Conservation (phyloP, 2,329 filamentous ascomycete genomes). For the Zymoseptoria tritici region DNA sequence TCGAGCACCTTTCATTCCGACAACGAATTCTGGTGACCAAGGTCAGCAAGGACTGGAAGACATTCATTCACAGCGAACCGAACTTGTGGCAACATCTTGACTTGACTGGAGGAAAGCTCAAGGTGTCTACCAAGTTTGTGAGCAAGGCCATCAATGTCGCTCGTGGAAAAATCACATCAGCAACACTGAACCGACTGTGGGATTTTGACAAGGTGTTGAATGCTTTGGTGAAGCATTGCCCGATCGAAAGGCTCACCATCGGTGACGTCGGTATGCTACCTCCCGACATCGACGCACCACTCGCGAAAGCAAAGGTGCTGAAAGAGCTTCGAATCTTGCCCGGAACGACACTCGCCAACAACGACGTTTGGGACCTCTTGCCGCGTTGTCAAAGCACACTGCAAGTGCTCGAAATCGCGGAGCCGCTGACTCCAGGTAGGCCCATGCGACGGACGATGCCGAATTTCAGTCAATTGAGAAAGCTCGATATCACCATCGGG, state of each 20-base stretch:
- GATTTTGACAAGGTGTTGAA: slow-evolving; percentile 33
- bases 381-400: slow-evolving; percentile 1
- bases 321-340: slow-evolving; percentile 11
- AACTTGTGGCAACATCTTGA: slow-evolving; percentile 49
- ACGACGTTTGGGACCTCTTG: slow-evolving; percentile 1
- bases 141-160: slow-evolving; percentile 37
- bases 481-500: neutral
- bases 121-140: slow-evolving; percentile 37
- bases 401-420: slow-evolving; percentile 5
- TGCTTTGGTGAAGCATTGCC: slow-evolving; percentile 34
- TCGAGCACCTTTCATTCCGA: slow-evolving; percentile 47
- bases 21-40: slow-evolving; percentile 42
- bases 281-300: slow-evolving; percentile 9
- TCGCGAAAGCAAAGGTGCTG: slow-evolving; percentile 15
- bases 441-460: neutral
- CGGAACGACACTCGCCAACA: slow-evolving; percentile 14
- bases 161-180: slow-evolving; percentile 29
- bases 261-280: slow-evolving; percentile 23
- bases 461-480: slow-evolving; percentile 1
- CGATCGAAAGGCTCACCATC: slow-evolving; percentile 28
- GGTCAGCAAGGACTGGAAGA: slow-evolving; percentile 50
- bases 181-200: slow-evolving; percentile 31
- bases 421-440: neutral
- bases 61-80: slow-evolving; percentile 41
- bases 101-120: slow-evolving; percentile 36